phyloP scores from a whole-genome alignment of 2,329 filamentous ascomycete species.

The Lachnellula suecica region DNA sequence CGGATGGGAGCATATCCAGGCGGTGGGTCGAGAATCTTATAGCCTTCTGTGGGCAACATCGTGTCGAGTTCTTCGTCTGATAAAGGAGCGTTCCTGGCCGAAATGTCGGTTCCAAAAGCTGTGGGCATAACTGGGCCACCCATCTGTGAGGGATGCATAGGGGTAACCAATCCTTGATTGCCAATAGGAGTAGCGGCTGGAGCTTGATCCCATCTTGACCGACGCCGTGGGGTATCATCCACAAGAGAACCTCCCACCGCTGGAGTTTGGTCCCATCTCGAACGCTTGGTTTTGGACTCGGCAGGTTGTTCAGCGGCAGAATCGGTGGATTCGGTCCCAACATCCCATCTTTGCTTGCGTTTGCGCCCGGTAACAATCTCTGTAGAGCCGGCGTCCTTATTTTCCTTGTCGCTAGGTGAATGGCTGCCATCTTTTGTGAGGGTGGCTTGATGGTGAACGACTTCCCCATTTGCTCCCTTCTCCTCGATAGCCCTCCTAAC shows the following conservation, averaged over 20 bases:
- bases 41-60: conserved; percentile 88
- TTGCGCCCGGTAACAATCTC: conserved; percentile 67
- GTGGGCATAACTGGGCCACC: conserved; percentile 49
- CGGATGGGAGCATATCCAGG: conserved; percentile 87
- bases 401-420: conserved; percentile 62
- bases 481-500: conserved; percentile 79
- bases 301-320: conserved; percentile 45
- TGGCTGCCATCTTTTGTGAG: conserved; percentile 61
- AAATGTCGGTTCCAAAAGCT: conserved; percentile 80
- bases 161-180: conserved; percentile 72
- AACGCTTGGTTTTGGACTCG: conserved; percentile 63
- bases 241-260: conserved; percentile 50
- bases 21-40: conserved; percentile 87
- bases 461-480: conserved; percentile 55
- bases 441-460: conserved; percentile 68
- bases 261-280: conserved; percentile 85
- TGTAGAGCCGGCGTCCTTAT: conserved; percentile 66
- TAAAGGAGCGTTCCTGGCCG: conserved; percentile 74
- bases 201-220: conserved; percentile 90
- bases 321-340: conserved; percentile 58
- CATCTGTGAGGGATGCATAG: conserved; percentile 70
- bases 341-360: conserved; percentile 95
- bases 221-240: conserved; percentile 66
- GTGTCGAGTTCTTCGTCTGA: conserved; percentile 93
- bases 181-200: conserved; percentile 77